Evolutionary conservation across 441 rosid genomes (phyloP).

Genomic region (Erodium chrysanthum): DNA sequence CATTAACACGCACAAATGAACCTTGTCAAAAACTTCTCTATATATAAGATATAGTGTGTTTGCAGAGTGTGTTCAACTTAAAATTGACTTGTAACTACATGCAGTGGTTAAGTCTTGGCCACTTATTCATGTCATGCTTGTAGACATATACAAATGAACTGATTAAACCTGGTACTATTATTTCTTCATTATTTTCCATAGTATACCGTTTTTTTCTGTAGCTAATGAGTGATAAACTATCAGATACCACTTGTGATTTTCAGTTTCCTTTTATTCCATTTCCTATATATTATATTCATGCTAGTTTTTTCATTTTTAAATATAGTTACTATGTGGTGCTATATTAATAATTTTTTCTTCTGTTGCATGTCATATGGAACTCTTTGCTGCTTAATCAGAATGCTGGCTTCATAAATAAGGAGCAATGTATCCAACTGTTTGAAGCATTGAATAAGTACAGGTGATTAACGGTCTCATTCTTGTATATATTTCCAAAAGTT

Average conservation of each 20-base stretch:
- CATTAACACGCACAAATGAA: not conserved
- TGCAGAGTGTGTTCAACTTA: no score
- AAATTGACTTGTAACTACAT: not conserved
- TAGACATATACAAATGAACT: not conserved
- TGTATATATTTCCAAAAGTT: not conserved
- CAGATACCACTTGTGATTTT: not conserved
- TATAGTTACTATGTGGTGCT: slow-evolving; percentile 4
- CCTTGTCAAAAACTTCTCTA: no score
- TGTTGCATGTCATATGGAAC: slow-evolving; percentile 16
- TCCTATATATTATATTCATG: not conserved
- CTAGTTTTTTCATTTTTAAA: not conserved
- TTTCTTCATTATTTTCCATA: not conserved
- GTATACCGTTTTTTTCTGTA: not conserved
- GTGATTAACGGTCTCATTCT: slow-evolving; percentile 24
- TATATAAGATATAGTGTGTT: no score
- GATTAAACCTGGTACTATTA: not conserved
- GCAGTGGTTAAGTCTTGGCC: not conserved
- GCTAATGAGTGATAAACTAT: not conserved
- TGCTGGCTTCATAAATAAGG: slow-evolving; percentile 47
- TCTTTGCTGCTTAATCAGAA: slow-evolving; percentile 36
- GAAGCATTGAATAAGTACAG: slow-evolving; percentile 77
- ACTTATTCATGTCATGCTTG: not conserved
- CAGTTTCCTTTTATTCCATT: slow-evolving; percentile 1
- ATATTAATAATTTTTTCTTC: slow-evolving; percentile 8
- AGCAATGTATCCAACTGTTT: slow-evolving; percentile 70